phyloP scores from a whole-genome alignment of 805 yeast species.

The Metschnikowia proteae region DNA sequence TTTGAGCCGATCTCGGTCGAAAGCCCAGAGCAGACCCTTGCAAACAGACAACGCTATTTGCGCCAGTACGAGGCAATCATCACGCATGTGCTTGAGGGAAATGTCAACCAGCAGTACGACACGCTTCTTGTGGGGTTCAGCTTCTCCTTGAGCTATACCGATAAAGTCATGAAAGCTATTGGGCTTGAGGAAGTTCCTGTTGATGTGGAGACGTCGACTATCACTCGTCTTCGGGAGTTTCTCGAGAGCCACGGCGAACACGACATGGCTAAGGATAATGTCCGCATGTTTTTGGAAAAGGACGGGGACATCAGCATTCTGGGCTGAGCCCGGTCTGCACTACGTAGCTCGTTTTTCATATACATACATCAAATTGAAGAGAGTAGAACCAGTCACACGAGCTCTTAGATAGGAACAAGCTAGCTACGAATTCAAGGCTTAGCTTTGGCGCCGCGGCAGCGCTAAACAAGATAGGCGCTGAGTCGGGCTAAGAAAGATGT shows the following conservation, averaged over 20 bases:
- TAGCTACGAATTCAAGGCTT: background rate
- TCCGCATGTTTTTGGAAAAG: constrained; percentile 12
- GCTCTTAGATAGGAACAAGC: background rate
- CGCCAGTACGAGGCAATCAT: constrained; percentile 3
- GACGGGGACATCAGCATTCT: constrained; percentile 9
- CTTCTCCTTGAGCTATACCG: constrained; percentile 8
- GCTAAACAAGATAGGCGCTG: background rate
- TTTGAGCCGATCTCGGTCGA: background rate
- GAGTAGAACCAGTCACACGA: constrained; percentile 3
- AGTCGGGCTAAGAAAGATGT: constrained; percentile 5
- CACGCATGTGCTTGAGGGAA: constrained; percentile 7
- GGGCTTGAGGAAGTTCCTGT: background rate
- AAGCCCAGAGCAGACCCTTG: background rate
- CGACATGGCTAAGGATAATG: constrained; percentile 8
- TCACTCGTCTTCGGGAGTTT: constrained; percentile 6
- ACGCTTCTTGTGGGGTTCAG: constrained; percentile 11
- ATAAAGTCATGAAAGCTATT: constrained; percentile 9
- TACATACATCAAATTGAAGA: background rate
- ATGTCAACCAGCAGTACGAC: constrained; percentile 11
- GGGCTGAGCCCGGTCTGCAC: background rate
- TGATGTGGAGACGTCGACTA: constrained; percentile 5
- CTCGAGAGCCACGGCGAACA: constrained; percentile 7
- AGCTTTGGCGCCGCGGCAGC: background rate
- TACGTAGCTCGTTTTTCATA: background rate
- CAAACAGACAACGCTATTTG: background rate